Evolutionary conservation across 441 rosid species (phyloP), one percentile per base, ranked within the genome.

Genomic region (Bocquillonia castaneifolia): DNA sequence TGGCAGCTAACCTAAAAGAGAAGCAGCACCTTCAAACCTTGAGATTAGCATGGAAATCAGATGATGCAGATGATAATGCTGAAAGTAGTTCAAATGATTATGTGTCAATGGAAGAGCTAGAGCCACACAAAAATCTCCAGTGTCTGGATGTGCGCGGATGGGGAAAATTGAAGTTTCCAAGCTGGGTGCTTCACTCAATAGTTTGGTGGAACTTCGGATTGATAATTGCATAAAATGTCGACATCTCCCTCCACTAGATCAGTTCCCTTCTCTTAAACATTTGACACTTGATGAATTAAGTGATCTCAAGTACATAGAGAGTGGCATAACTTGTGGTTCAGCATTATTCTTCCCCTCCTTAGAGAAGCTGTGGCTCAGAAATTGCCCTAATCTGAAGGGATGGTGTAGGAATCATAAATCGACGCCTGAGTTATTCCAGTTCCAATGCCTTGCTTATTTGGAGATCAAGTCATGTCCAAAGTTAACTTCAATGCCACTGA

Each of bases 61-160:
- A 6, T 5, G 47, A 42, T 42, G 47, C 6, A 42, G 18, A 45
- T 26, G 5, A 5, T 5, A 0, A 2, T 1, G 2, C 0, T 48
- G 28, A 10, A 10, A 8, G 15, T n/a, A 6, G 5, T 63, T 2
- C 20, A 36, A 32, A 52, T 50, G 12, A n/a, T 6, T 50, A 53
- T 15, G 12, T 25, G 12, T 6, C 40, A 23, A 3, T 58, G 44
- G 47, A 4, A 45, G 58, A 54, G 48, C 51, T 77, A 10, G 47
- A 52, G 28, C 77, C 79, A 7, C 65, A 63, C 17, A 17, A 12
- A 23, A 58, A 58, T 51, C 68, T 80, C 5, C 39, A 74, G 25
- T 1, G 31, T 42, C n/a, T 77, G 26, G 0, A 0, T 5, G 22
- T 79, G n/a, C 0, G 0, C 0, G 32, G 26, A 0, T 77, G 54